Evolutionary conservation across 2,329 filamentous ascomycete genomes (phyloP).

Genomic region (Sporothrix brasiliensis): DNA sequence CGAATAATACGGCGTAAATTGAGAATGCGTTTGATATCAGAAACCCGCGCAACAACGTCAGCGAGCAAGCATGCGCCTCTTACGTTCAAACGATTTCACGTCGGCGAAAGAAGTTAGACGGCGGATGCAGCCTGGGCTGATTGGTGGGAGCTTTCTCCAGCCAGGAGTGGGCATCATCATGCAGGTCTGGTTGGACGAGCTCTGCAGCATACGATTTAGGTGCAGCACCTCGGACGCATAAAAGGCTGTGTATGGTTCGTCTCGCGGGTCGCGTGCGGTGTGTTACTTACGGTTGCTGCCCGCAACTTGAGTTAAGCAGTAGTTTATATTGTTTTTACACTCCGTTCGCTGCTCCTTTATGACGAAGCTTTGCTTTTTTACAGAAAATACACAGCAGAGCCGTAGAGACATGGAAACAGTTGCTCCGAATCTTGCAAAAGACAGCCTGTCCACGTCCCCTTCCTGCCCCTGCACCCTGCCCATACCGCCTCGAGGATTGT

Average conservation of each 20-base stretch:
- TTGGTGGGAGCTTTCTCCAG: slow-evolving; percentile 28
- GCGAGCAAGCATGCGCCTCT: slow-evolving; percentile 4
- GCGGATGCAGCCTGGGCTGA: slow-evolving; percentile 27
- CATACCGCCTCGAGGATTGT: slow-evolving; percentile 4
- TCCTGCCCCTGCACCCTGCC: slow-evolving; percentile 9
- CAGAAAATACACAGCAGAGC: slow-evolving; percentile 30
- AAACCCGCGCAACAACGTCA: neutral
- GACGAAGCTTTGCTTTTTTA: slow-evolving; percentile 24
- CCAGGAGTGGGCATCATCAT: slow-evolving; percentile 28
- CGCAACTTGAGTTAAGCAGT: neutral
- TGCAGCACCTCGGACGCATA: neutral
- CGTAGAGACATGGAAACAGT: neutral
- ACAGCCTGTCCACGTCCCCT: neutral
- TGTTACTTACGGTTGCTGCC: neutral
- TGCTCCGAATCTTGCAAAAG: neutral
- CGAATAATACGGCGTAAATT: no score
- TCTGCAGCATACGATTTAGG: neutral
- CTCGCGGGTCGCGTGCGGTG: slow-evolving; percentile 4
- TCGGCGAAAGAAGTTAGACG: neutral
- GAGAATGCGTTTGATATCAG: neutral
- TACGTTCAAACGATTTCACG: neutral
- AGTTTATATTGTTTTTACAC: slow-evolving; percentile 8
- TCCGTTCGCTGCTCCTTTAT: slow-evolving; percentile 7
- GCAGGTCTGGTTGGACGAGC: slow-evolving; percentile 22
- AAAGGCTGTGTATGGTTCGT: neutral